Conservation (phyloP, 2,329 filamentous ascomycete genomes). For the Mollisiaceae sp. region DNA sequence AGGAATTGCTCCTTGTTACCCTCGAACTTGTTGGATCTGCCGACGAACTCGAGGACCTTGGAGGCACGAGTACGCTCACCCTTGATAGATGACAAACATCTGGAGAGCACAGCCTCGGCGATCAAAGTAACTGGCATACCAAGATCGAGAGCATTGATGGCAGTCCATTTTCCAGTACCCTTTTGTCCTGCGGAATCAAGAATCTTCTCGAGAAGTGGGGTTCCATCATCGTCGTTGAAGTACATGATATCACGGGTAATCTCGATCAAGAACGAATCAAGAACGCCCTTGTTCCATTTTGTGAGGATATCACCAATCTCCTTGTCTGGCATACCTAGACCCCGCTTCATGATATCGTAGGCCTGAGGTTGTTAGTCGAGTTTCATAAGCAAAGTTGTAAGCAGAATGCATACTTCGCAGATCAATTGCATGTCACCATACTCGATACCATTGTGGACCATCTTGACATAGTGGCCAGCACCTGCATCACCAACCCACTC, state of each 20-base stretch:
- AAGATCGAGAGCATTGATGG: conserved; percentile 97
- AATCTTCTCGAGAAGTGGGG: conserved; percentile 95
- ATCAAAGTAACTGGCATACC: conserved; percentile 99
- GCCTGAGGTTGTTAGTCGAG: conserved; percentile 62
- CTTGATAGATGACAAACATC: conserved; percentile 95
- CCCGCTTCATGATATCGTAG: conserved; percentile 99
- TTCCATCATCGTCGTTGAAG: conserved; percentile 94
- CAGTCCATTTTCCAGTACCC: conserved; percentile 99
- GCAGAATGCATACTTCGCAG: conserved; percentile 74
- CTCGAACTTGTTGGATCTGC: conserved; percentile 79
- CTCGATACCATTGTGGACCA: conserved; percentile 99
- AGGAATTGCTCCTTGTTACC: conserved; percentile 94
- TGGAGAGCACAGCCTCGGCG: conserved; percentile 93
- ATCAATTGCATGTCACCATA: conserved; percentile 99
- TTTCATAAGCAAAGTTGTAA: background rate
- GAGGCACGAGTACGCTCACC: conserved; percentile 86
- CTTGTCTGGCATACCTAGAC: conserved; percentile 84
- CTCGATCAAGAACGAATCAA: conserved; percentile 99
- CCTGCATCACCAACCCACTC: conserved; percentile 99
- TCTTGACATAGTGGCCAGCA: conserved; percentile 99
- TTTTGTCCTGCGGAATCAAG: conserved; percentile 98
- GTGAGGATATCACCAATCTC: conserved; percentile 95
- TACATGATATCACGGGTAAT: conserved; percentile 99
- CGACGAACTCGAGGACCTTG: conserved; percentile 72
- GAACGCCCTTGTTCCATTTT: conserved; percentile 98